Conservation (phyloP, 2,329 filamentous ascomycete genomes). For the Fusarium sp. region DNA sequence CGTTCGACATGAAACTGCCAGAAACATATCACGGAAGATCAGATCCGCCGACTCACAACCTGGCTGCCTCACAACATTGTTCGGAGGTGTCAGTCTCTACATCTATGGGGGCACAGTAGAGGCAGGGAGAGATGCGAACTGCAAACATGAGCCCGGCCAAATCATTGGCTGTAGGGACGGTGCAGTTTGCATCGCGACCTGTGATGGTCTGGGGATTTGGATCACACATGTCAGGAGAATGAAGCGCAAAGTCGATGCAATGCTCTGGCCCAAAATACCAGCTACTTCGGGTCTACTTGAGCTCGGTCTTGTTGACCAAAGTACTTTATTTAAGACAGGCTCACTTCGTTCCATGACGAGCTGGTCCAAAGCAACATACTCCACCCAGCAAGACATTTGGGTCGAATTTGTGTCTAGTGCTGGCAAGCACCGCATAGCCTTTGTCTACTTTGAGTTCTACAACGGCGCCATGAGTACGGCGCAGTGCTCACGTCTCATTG, state of each 20-base stretch:
- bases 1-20: conserved; percentile 11
- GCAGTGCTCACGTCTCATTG: conserved; percentile 34
- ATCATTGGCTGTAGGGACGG: conserved; percentile 5
- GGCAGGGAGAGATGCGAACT: background rate
- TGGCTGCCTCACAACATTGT: conserved; percentile 24
- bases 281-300: conserved; percentile 20
- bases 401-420: conserved; percentile 9
- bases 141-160: background rate
- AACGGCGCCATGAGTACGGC: conserved; percentile 37
- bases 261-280: conserved; percentile 39
- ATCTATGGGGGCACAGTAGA: conserved; percentile 29
- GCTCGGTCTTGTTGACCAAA: background rate
- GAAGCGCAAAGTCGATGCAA: conserved; percentile 34
- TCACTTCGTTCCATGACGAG: background rate
- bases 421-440: conserved; percentile 18
- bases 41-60: conserved; percentile 37
- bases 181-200: conserved; percentile 28
- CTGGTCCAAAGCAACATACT: conserved; percentile 3
- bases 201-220: conserved; percentile 30
- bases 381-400: conserved; percentile 24
- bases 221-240: conserved; percentile 30
- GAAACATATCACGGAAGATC: conserved; percentile 31
- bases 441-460: conserved; percentile 37
- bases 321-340: background rate
- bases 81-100: conserved; percentile 25